Evolutionary conservation across 371 early-diverging fungal species (phyloP).

Genomic region (Mucor ambiguus): DNA sequence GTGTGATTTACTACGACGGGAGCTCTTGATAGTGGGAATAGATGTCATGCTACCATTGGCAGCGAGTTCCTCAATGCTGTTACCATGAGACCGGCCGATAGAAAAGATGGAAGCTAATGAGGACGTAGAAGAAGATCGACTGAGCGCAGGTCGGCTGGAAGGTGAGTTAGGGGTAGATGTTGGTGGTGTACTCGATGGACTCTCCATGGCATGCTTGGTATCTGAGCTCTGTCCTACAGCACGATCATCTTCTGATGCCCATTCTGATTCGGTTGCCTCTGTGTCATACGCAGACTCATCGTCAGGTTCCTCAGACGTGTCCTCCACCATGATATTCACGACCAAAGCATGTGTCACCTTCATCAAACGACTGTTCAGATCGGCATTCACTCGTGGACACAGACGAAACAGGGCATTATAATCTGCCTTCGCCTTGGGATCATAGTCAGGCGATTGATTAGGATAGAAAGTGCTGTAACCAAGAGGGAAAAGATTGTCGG

Average conservation of each 20-base stretch:
- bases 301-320: slow-evolving; percentile 23
- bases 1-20: slow-evolving; percentile 10
- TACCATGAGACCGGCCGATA: slow-evolving; percentile 32
- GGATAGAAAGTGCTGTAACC: slow-evolving; percentile 38
- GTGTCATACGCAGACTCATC: slow-evolving; percentile 28
- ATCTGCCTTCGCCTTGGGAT: slow-evolving; percentile 27
- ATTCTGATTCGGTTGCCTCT: slow-evolving; percentile 29
- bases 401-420: slow-evolving; percentile 36
- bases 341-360: slow-evolving; percentile 35
- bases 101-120: slow-evolving; percentile 53
- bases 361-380: slow-evolving; percentile 30
- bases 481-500: slow-evolving; percentile 31
- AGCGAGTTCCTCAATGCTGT: slow-evolving; percentile 5
- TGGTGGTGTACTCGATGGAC: slow-evolving; percentile 16
- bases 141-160: slow-evolving; percentile 36
- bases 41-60: slow-evolving; percentile 11
- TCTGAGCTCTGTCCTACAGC: slow-evolving; percentile 11
- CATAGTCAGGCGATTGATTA: slow-evolving; percentile 26
- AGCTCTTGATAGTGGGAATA: slow-evolving; percentile 25
- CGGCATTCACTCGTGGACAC: slow-evolving; percentile 36
- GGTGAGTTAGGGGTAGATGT: slow-evolving; percentile 16
- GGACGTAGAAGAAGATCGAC: slow-evolving; percentile 45
- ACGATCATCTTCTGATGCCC: slow-evolving; percentile 31
- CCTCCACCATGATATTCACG: slow-evolving; percentile 35
- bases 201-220: not conserved